phyloP scores from a whole-genome alignment of 164 flowering plant species.

The Piper longum region DNA sequence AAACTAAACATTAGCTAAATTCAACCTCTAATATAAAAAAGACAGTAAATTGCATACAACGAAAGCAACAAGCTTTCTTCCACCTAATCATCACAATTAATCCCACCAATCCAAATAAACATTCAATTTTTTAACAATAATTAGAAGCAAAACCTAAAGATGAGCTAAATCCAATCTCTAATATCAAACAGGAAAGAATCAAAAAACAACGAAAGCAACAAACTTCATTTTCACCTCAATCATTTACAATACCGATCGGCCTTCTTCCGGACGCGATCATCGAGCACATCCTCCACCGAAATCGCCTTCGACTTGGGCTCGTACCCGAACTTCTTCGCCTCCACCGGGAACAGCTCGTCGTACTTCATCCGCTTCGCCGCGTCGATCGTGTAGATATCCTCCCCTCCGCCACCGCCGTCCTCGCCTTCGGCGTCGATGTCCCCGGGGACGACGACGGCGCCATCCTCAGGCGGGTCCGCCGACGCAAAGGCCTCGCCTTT shows the following conservation, averaged over 20 bases:
- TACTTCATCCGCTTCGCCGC: conserved; percentile 82
- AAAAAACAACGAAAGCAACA: background rate
- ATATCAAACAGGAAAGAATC: background rate
- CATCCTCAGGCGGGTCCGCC: background rate
- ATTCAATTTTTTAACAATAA: background rate
- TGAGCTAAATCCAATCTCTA: background rate
- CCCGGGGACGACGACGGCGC: background rate
- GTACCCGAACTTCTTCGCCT: conserved; percentile 69
- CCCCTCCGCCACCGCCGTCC: conserved; percentile 6
- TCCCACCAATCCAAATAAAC: background rate
- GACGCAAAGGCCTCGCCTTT: conserved; percentile 2
- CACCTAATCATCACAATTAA: background rate
- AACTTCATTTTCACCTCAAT: background rate
- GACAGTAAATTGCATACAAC: no score
- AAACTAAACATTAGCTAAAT: background rate
- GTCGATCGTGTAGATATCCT: conserved; percentile 50
- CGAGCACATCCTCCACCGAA: conserved; percentile 70
- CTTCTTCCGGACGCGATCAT: conserved; percentile 92
- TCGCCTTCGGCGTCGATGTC: background rate
- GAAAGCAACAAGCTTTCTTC: no score
- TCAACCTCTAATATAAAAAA: background rate
- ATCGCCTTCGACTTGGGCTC: conserved; percentile 34
- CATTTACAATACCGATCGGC: conserved; percentile 96
- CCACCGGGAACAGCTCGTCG: conserved; percentile 74
- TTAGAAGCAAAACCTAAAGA: background rate